Evolutionary conservation across 495 filamentous ascomycete genomes (phyloP), one percentile per base, ranked within the genome.

Genomic region (Neurospora tetrasperma): DNA sequence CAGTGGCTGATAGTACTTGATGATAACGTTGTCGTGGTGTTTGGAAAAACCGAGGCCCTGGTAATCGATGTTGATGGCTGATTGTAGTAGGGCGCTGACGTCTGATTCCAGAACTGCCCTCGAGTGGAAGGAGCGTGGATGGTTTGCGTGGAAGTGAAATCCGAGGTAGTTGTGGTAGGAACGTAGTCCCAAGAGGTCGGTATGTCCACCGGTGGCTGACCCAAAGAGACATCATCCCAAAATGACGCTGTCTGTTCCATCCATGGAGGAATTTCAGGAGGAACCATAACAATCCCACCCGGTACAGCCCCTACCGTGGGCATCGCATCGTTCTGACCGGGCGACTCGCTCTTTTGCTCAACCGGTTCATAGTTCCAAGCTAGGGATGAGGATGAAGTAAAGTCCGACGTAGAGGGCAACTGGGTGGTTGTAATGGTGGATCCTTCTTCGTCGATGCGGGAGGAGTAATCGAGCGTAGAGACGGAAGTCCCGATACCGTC

Each of bases 1-100:
- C 76, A 78, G 69, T 74, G 75, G 72, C 48, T 76, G 54, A 73
- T 18, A 10, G 72, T 23, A 41, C 27, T 66, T 27, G 27, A 35
- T 27, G 40, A 44, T 70, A 62, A 72, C 35, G 71, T 11, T 27
- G 62, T 69, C 16, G 31, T 59, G 43, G 43, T 46, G 9, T 46
- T 46, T 11, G 43, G 43, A 5, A 46, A 46, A n/a, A 0, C 4
- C 8, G 43, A 46, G 18, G 43, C n/a, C 43, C 43, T 46, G 43
- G n/a, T 46, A 20, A 10, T 18, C 11, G 20, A n/a, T 31, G 44
- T 75, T 9, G 42, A 59, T 35, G 75, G 75, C 69, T 75, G 42
- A 42, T 76, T 76, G 6, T 62, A 68, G 20, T 41, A 43, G 12
- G 68, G 70, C 5, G 54, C 54, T 38, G 54, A 35, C 14, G 54